phyloP scores from a whole-genome alignment of 441 rosid species.

The Euphorbia corollata region DNA sequence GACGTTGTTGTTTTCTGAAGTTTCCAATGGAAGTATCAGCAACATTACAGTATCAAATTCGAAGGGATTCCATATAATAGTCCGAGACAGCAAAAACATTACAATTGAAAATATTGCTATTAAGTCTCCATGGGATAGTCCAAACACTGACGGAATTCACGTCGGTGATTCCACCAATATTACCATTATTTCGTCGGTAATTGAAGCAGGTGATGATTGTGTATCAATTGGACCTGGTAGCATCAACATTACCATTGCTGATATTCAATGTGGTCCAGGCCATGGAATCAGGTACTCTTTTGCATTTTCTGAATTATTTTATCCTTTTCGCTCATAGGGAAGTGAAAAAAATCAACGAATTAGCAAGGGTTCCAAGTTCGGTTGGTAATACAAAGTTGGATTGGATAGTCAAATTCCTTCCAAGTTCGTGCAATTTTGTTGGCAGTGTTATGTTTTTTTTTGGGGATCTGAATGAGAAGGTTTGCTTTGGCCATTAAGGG shows the following conservation, averaged over 20 bases:
- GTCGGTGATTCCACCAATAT: slow-evolving; percentile 33
- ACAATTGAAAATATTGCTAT: slow-evolving; percentile 26
- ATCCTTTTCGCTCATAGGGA: background rate
- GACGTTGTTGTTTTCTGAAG: slow-evolving; percentile 34
- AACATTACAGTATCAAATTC: slow-evolving; percentile 33
- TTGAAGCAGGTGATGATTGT: slow-evolving; percentile 60
- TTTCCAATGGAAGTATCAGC: slow-evolving; percentile 37
- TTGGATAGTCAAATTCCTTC: background rate
- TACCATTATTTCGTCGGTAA: slow-evolving; percentile 29
- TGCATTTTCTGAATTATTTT: background rate
- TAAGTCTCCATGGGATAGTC: slow-evolving; percentile 46
- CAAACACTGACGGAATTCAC: slow-evolving; percentile 67
- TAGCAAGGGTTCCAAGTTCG: background rate
- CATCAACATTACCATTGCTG: slow-evolving; percentile 27
- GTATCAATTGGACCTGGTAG: slow-evolving; percentile 55
- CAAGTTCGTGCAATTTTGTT: background rate
- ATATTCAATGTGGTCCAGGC: slow-evolving; percentile 49
- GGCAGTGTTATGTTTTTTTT: background rate
- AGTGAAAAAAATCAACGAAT: no score
- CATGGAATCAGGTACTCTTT: slow-evolving; percentile 57
- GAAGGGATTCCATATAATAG: slow-evolving; percentile 44
- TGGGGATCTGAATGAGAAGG: background rate
- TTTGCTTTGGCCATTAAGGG: background rate
- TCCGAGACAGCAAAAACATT: slow-evolving; percentile 29
- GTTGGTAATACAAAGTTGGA: background rate